Conservation (phyloP, 441 rosid species). For the Gossypium davidsonii region DNA sequence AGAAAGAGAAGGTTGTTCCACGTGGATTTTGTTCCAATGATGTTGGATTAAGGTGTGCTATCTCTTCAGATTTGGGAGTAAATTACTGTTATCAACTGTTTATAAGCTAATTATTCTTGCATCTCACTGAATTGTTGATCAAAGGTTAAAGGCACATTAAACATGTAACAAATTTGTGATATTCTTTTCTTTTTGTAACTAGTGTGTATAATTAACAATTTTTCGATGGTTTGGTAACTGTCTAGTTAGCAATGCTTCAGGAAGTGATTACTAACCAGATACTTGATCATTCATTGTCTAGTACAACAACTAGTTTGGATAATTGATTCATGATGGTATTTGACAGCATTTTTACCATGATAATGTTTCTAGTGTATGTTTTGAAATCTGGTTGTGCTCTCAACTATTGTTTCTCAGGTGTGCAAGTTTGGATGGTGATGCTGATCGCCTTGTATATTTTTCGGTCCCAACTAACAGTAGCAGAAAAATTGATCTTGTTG, state of each 20-base stretch:
- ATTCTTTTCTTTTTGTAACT: background rate
- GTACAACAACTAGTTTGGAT: too few relatives aligned
- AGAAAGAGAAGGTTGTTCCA: constrained; percentile 83
- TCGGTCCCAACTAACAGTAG: constrained; percentile 31
- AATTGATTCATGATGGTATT: background rate
- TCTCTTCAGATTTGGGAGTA: constrained; percentile 14
- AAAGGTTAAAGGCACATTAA: background rate
- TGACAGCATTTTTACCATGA: background rate
- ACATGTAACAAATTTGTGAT: background rate
- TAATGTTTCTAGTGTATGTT: background rate
- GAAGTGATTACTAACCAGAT: background rate
- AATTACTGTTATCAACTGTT: constrained; percentile 10
- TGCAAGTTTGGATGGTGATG: constrained; percentile 97
- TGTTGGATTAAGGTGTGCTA: constrained; percentile 50
- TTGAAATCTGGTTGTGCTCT: background rate
- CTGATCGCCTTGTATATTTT: constrained; percentile 86
- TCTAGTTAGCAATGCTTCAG: background rate
- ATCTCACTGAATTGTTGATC: background rate
- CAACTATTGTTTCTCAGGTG: constrained; percentile 56
- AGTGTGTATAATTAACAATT: background rate
- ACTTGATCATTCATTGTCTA: background rate
- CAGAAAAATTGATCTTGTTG: constrained; percentile 58
- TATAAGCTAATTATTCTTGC: background rate
- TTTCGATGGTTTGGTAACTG: background rate
- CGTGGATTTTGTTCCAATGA: constrained; percentile 52